A percentile compares a stretch with the other conserved stretches of the same genome.
phyloP scores from a whole-genome alignment of 176 grass and related monocot species.

The Melocanna baccifera region DNA sequence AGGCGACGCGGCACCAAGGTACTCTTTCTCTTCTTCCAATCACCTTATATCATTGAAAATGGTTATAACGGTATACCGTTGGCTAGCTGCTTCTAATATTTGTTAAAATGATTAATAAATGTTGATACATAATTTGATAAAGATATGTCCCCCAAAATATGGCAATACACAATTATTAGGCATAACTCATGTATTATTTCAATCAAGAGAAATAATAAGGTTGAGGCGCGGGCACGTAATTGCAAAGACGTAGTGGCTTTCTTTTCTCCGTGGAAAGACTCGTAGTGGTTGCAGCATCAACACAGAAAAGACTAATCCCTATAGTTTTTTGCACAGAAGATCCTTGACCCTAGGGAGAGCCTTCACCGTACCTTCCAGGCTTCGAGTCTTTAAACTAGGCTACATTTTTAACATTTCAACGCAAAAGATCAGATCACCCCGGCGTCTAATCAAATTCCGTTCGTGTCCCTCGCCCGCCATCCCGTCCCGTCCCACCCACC shows the following conservation, averaged over 20 bases:
- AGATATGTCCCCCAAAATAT: not conserved
- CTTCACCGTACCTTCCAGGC: slow-evolving; percentile 1
- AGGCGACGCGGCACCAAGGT: no score
- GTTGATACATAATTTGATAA: not conserved
- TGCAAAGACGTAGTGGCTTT: not conserved
- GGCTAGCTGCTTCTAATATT: no score
- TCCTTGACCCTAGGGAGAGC: not conserved
- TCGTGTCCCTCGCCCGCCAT: not conserved
- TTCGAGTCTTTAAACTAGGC: not conserved
- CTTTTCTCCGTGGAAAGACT: not conserved
- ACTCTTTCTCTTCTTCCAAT: no score
- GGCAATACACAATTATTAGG: not conserved
- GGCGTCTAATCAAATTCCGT: slow-evolving; percentile 18
- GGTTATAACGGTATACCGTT: no score
- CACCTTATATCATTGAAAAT: no score
- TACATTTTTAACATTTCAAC: slow-evolving; percentile 24
- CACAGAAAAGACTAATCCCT: not conserved
- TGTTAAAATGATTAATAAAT: not conserved
- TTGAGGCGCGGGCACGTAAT: not conserved
- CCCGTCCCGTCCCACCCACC: slow-evolving; percentile 13
- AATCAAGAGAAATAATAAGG: not conserved
- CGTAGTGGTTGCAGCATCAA: not conserved
- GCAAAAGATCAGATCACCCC: slow-evolving; percentile 10
- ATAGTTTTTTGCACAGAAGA: slow-evolving; percentile 8
- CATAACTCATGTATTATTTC: not conserved